Base-by-base conservation (phyloP, 2,329 filamentous ascomycete species). In the Stemphylium lycopersici region DNA sequence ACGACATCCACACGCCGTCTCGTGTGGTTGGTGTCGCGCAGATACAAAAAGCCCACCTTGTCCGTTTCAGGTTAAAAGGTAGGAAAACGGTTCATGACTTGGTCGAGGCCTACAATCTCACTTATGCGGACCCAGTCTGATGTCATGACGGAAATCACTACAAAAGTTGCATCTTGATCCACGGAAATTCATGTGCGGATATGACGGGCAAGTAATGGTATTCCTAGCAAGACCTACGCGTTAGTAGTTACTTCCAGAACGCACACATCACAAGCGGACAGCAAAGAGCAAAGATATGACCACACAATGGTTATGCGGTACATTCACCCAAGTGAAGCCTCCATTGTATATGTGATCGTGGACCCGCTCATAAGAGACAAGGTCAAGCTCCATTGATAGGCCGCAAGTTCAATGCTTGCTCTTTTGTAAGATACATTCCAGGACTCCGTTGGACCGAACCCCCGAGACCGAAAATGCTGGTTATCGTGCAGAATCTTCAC, bases 301-400 rank as follows among this genome's bases (percentile, higher is more conserved):
- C 79, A 81, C 59, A 71, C 79, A 82, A 83, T 83, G 81, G 80
- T 83, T 83, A 80, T 79, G 75, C 81, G 81, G 81, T 78, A 76
- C 76, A 76, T 79, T 79, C 81, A 83, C 81, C 80, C 76, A 76
- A 70, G 81, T 83, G 81, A 81, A 79, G 80, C 81, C 81, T 83
- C 80, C 81, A 83, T 83, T 81, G 79, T 78, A 74, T 75, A 62
- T 78, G 76, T 77, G 73, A 75, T 75, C 68, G 55, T 63, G 68
- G 69, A 65, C 70, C 66, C 58, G 65, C 72, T 71, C 67, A 55
- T 67, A 63, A 68, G 72, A 68, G 64, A 65, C 67, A 57, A 67
- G 68, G 68, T 67, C 71, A 71, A 51, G 72, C 73, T 77, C 74
- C 74, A 73, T 76, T 76, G 74, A 79, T 79, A 77, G 77, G 74